Base-by-base conservation (phyloP, 1,284 basidiomycete species). In the Malassezia caprae region DNA sequence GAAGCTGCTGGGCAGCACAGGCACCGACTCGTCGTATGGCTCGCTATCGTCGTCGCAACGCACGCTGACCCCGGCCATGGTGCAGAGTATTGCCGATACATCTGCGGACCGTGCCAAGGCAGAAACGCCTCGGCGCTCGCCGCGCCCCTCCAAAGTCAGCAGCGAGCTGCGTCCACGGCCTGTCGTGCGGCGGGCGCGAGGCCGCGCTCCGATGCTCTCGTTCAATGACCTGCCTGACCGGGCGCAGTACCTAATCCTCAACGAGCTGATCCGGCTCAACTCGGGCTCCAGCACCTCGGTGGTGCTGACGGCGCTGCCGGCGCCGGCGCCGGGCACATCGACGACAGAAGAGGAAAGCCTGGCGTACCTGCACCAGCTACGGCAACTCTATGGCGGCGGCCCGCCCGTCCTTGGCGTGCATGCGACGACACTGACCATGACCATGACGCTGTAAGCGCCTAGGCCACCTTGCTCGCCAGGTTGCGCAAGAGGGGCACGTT, bases 171-270 rank as follows among this genome's bases (percentile, higher is more conserved):
- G 37, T 4, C 3, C 37, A 8, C 37, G 4, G 17, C 37, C 37
- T 8, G 19, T 39, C 15, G 19, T 39, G 37, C 37, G 19, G 3
- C 11, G 19, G 11, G 6, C 17, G n/a, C 37, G 19, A 19, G 19
- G 10, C 4, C 37, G 37, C 19, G 19, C 37, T 19, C 37, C 37
- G 23, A n/a, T 15, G 21, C 55, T 73, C 8, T 62, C 66, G 37
- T 73, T 73, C 64, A 73, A 73, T 57, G 65, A 66, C 41, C 48
- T 73, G 48, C 71, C 71, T 15, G 72, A 73, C 50, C 67, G 65
- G 49, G 71, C 70, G 34, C 71, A 73, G 58, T 73, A 72, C 49
- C 44, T 73, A 24, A 73, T 73, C 27, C 41, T 73, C 26, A 73
- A 73, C 56, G 69, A 73, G 46, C 57, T 73, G 39, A 71, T 73